These are phyloP conservation scores for Tylopilus vinaceipallidus DNA, from an alignment of 768 basidiomycete genomes.

Conservation along the genomic window DNA sequence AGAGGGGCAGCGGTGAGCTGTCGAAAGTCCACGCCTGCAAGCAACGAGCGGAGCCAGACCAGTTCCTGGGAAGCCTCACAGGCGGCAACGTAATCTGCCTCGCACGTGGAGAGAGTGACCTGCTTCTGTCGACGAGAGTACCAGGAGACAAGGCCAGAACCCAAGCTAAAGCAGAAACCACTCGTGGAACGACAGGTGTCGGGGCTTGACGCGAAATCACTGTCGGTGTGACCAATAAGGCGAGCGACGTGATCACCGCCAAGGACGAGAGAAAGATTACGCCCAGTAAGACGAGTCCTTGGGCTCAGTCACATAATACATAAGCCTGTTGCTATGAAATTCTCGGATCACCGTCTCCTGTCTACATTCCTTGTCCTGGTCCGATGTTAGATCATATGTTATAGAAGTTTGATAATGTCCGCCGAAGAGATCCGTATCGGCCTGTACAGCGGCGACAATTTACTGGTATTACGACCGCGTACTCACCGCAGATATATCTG, in stretches of 20 bases:
- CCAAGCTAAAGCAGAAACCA: slow-evolving; percentile 23
- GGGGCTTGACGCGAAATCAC: neutral
- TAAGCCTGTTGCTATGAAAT: too few species aligned
- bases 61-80: slow-evolving; percentile 34
- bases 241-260: neutral
- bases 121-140: slow-evolving; percentile 37
- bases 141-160: slow-evolving; percentile 29
- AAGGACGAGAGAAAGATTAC: too few species aligned
- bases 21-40: slow-evolving; percentile 12
- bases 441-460: too few species aligned
- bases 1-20: slow-evolving; percentile 9
- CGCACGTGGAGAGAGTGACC: slow-evolving; percentile 38
- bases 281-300: too few species aligned
- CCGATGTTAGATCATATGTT: too few species aligned
- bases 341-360: too few species aligned
- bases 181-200: slow-evolving; percentile 23
- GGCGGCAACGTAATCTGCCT: slow-evolving; percentile 44
- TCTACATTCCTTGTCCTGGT: too few species aligned
- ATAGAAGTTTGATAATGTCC: too few species aligned
- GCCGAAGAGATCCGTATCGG: too few species aligned
- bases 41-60: neutral
- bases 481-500: too few species aligned
- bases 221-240: neutral
- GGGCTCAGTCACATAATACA: too few species aligned
- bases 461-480: too few species aligned